Evolutionary conservation across 371 early-diverging fungal genomes (phyloP).

Genomic region (Apophysomyces sp.): DNA sequence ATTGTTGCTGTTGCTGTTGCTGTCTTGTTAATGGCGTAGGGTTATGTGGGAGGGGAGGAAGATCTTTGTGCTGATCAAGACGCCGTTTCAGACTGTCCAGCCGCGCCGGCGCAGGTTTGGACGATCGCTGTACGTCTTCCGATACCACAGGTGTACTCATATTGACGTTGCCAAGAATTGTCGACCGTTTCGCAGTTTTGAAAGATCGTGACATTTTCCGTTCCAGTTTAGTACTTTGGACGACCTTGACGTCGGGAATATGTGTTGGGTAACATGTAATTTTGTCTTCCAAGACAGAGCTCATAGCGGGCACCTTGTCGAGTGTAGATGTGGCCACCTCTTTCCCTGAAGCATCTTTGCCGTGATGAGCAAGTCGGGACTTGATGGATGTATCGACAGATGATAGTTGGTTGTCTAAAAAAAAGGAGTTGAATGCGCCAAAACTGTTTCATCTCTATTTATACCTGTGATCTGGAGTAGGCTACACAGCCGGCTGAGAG

Average conservation of each 20-base stretch:
- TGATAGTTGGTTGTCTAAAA: conserved; percentile 38
- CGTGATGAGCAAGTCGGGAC: conserved; percentile 7
- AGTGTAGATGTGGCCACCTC: background rate
- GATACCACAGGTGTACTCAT: conserved; percentile 9
- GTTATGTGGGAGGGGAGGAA: conserved; percentile 19
- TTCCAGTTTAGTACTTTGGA: conserved; percentile 55
- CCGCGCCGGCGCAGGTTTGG: conserved; percentile 23
- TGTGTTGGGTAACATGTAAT: conserved; percentile 36
- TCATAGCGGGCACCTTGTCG: background rate
- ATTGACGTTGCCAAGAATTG: conserved; percentile 39
- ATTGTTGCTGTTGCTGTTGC: background rate
- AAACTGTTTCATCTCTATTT: background rate
- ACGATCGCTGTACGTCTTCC: conserved; percentile 1
- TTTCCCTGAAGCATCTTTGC: background rate
- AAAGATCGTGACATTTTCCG: conserved; percentile 63
- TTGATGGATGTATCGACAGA: conserved; percentile 39
- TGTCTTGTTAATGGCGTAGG: background rate
- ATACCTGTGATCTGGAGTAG: conserved; percentile 72
- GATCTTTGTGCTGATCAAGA: conserved; percentile 30
- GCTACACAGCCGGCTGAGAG: conserved; percentile 80
- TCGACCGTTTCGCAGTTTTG: conserved; percentile 55
- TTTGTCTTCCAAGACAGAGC: conserved; percentile 2
- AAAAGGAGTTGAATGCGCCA: background rate
- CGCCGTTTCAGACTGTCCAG: conserved; percentile 30
- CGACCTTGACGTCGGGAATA: conserved; percentile 52